Evolutionary conservation across 139 green algal genomes (phyloP).

Genomic region (Chlorella sp.): DNA sequence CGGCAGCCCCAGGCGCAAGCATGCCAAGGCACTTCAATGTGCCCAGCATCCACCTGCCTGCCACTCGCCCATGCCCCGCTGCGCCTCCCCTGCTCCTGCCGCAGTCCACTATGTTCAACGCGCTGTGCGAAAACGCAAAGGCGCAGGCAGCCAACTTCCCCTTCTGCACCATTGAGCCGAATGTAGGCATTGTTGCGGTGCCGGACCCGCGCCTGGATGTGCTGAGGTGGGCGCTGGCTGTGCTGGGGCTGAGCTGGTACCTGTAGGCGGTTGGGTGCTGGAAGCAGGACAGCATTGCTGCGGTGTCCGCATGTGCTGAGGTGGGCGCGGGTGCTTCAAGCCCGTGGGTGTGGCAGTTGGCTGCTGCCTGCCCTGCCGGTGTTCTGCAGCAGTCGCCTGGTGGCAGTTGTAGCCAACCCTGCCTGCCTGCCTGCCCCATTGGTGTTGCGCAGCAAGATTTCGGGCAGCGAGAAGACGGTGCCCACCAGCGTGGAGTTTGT

Average conservation of each 20-base stretch:
- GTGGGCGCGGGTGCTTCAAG: too few species aligned
- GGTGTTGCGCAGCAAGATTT: conserved; percentile 40
- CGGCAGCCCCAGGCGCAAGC: too few species aligned
- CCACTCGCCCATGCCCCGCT: not conserved
- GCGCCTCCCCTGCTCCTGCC: not conserved
- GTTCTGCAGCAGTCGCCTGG: not conserved
- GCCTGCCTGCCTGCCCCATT: not conserved
- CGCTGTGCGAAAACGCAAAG: conserved; percentile 92
- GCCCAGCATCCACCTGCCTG: not conserved
- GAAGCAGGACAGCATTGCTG: too few species aligned
- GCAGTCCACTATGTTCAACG: conserved; percentile 98
- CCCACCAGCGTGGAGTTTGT: conserved; percentile 97
- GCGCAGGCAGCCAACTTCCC: conserved; percentile 96
- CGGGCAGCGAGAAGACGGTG: conserved; percentile 70
- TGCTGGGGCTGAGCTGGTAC: too few species aligned
- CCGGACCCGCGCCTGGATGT: conserved; percentile 59
- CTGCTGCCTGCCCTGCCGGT: not conserved
- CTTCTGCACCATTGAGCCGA: conserved; percentile 99
- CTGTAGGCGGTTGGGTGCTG: too few species aligned
- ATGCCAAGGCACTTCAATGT: not conserved
- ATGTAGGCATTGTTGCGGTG: conserved; percentile 79
- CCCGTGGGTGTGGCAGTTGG: not conserved
- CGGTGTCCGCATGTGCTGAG: too few species aligned
- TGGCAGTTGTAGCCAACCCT: not conserved
- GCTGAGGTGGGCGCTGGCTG: not conserved